phyloP scores from a whole-genome alignment of 768 basidiomycete genomes.

The Trametes sanguinea region DNA sequence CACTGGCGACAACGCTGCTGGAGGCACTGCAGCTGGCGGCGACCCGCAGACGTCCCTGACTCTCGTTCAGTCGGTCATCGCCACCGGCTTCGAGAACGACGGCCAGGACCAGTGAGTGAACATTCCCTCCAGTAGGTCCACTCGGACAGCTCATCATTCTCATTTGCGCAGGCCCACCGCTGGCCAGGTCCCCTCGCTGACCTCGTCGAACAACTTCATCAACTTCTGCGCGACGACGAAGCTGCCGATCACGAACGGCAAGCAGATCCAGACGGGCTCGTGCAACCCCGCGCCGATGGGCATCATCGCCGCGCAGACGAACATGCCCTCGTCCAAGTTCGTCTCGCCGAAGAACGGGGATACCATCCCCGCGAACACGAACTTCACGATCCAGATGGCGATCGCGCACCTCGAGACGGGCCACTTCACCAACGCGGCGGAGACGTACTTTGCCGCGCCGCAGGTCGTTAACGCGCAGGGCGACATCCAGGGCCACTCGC shows the following conservation, averaged over 20 bases:
- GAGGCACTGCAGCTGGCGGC: neutral
- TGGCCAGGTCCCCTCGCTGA: slow-evolving; percentile 58
- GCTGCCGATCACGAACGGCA: slow-evolving; percentile 62
- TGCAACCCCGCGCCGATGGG: slow-evolving; percentile 69
- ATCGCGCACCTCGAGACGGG: slow-evolving; percentile 51
- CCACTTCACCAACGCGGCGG: slow-evolving; percentile 54
- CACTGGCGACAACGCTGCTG: slow-evolving; percentile 21
- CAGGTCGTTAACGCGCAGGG: slow-evolving; percentile 52
- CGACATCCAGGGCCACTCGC: slow-evolving; percentile 59
- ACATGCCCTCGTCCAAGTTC: slow-evolving; percentile 61
- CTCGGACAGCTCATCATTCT: too few species aligned
- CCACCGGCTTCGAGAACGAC: slow-evolving; percentile 53
- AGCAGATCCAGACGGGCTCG: slow-evolving; percentile 51
- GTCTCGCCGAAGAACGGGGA: slow-evolving; percentile 47
- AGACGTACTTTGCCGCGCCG: slow-evolving; percentile 58
- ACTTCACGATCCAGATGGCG: slow-evolving; percentile 56
- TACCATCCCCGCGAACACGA: slow-evolving; percentile 43
- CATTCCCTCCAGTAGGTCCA: too few species aligned
- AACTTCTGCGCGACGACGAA: slow-evolving; percentile 58
- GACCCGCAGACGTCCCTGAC: slow-evolving; percentile 50
- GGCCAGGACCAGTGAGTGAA: slow-evolving; percentile 39
- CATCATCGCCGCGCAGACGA: slow-evolving; percentile 48
- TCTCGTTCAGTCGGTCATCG: slow-evolving; percentile 52
- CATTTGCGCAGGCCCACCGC: slow-evolving; percentile 23
- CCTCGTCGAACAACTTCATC: slow-evolving; percentile 75